Conservation (phyloP, 1,284 basidiomycete species). For the Agaricales sp. region DNA sequence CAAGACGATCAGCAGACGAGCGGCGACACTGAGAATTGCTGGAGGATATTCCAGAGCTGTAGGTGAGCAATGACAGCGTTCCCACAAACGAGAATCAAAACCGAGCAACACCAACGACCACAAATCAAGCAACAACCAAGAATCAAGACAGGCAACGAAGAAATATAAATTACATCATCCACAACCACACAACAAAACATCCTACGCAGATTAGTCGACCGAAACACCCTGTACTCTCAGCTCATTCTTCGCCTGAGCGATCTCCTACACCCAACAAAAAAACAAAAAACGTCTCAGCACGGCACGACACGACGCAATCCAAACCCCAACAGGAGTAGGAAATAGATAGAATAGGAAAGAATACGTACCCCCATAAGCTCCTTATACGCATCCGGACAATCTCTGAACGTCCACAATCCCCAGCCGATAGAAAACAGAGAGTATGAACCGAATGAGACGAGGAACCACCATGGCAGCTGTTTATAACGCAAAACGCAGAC, state of each 20-base stretch:
- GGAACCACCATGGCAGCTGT: conserved; percentile 69
- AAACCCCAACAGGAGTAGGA: not conserved
- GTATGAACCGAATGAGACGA: conserved; percentile 68
- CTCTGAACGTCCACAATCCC: conserved; percentile 61
- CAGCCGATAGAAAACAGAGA: conserved; percentile 64
- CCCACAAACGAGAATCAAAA: no score
- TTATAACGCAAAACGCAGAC: no score
- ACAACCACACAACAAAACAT: not conserved
- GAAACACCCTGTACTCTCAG: conserved; percentile 54
- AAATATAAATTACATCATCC: no score
- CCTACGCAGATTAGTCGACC: conserved; percentile 40
- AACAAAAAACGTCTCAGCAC: not conserved
- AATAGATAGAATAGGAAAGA: not conserved
- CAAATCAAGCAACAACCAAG: no score
- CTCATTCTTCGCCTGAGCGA: conserved; percentile 61
- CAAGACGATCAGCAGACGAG: no score
- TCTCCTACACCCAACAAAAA: conserved; percentile 37
- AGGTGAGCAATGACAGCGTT: no score
- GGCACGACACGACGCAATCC: not conserved
- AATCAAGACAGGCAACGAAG: no score
- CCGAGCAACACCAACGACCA: no score
- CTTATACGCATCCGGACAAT: conserved; percentile 69
- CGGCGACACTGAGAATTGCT: no score
- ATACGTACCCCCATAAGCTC: conserved; percentile 48
- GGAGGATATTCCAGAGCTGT: no score